phyloP scores from a whole-genome alignment of 164 flowering plant species.

The Dillenia suffruticosa region DNA sequence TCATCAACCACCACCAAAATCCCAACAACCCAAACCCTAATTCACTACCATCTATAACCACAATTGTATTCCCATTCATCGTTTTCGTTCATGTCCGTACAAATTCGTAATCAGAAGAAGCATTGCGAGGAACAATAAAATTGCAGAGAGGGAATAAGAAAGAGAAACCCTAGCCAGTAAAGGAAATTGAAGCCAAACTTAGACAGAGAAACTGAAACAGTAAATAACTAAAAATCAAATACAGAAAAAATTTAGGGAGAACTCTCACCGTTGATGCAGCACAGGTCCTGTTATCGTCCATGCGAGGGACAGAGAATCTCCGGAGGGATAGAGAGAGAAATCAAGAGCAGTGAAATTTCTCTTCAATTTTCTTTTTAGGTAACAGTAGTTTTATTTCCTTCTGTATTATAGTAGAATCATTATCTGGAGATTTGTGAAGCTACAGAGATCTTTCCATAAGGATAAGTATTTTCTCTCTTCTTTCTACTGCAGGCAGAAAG shows the following conservation, averaged over 20 bases:
- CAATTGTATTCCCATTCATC: neutral
- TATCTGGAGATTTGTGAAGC: neutral
- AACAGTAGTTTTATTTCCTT: too few relatives aligned
- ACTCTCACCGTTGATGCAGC: constrained; percentile 30
- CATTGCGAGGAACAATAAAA: neutral
- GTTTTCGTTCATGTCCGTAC: constrained; percentile 8
- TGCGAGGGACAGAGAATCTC: constrained; percentile 5
- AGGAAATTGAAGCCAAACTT: neutral
- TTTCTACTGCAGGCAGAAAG: neutral
- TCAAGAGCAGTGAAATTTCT: too few relatives aligned
- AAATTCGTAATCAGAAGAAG: neutral
- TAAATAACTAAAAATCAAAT: neutral
- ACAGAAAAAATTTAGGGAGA: neutral
- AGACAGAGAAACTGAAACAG: neutral
- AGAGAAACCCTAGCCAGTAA: neutral
- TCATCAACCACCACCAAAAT: constrained; percentile 2
- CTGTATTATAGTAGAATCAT: too few relatives aligned
- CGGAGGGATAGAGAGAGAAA: neutral
- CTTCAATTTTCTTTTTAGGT: too few relatives aligned
- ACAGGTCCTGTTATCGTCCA: constrained; percentile 17
- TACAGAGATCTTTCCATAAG: neutral
- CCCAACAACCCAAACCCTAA: constrained; percentile 11
- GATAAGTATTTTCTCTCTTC: neutral
- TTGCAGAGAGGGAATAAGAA: neutral
- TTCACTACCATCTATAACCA: neutral